phyloP scores from a whole-genome alignment of 75 land plant species.

The Selaginella tamariscina region DNA sequence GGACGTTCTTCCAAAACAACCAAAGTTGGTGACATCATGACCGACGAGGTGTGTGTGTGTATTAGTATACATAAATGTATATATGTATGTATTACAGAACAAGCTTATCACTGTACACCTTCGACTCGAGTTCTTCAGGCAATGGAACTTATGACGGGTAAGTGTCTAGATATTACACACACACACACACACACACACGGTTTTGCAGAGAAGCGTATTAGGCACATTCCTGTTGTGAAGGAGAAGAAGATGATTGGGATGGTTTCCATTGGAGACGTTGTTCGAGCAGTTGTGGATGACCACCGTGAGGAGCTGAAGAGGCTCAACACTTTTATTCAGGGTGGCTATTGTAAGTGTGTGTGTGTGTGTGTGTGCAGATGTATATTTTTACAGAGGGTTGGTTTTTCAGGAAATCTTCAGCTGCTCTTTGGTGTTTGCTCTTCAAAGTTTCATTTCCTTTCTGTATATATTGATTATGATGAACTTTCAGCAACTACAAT shows the following conservation, averaged over 20 bases:
- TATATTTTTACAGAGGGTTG: too few species aligned
- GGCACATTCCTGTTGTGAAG: slow-evolving; percentile 90
- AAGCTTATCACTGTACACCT: slow-evolving; percentile 93
- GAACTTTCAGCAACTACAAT: too few species aligned
- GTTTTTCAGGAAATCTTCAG: too few species aligned
- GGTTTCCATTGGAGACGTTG: slow-evolving; percentile 98
- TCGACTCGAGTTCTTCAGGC: slow-evolving; percentile 79
- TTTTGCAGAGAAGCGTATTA: slow-evolving; percentile 72
- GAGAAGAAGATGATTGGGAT: slow-evolving; percentile 77
- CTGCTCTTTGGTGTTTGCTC: too few species aligned
- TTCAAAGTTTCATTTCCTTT: too few species aligned
- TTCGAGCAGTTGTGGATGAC: slow-evolving; percentile 89
- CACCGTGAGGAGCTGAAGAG: slow-evolving; percentile 88
- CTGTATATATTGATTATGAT: too few species aligned
- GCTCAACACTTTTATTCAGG: slow-evolving; percentile 82
- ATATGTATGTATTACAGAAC: slow-evolving; percentile 39
- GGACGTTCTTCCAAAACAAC: slow-evolving; percentile 95
- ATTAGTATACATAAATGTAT: background rate
- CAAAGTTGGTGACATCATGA: slow-evolving; percentile 98
- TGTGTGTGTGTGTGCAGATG: too few species aligned
- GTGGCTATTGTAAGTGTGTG: slow-evolving; percentile 52
- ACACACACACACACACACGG: background rate
- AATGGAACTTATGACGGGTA: slow-evolving; percentile 98
- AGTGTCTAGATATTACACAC: background rate
- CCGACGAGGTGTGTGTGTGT: slow-evolving; percentile 63